phyloP scores from a whole-genome alignment of 1,284 basidiomycete species.

The Ganoderma lucidum region DNA sequence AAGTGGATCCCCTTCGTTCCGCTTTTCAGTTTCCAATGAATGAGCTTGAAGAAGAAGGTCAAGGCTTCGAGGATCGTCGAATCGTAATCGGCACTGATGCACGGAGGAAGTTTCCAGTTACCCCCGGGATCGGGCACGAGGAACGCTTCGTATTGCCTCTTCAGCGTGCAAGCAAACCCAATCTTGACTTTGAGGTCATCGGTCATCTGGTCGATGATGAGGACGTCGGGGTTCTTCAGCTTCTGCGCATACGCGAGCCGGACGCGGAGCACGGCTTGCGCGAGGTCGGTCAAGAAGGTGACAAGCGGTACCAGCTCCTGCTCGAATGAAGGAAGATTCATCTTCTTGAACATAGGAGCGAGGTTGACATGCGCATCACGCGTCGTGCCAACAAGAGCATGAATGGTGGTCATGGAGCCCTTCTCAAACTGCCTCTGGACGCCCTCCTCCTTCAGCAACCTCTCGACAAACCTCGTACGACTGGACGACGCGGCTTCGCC shows the following conservation, averaged over 20 bases:
- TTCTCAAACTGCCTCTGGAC: slow-evolving; percentile 95
- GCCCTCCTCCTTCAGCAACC: slow-evolving; percentile 95
- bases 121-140: slow-evolving; percentile 86
- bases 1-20: slow-evolving; percentile 94
- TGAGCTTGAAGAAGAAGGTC: slow-evolving; percentile 91
- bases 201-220: slow-evolving; percentile 96
- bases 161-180: slow-evolving; percentile 93
- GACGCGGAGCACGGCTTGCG: slow-evolving; percentile 90
- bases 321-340: slow-evolving; percentile 95
- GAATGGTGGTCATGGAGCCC: slow-evolving; percentile 89
- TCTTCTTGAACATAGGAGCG: slow-evolving; percentile 75
- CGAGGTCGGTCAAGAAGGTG: slow-evolving; percentile 94
- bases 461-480: slow-evolving; percentile 89
- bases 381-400: slow-evolving; percentile 87
- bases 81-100: slow-evolving; percentile 92
- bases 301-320: slow-evolving; percentile 93
- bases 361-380: slow-evolving; percentile 90
- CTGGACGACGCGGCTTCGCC: slow-evolving; percentile 46
- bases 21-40: slow-evolving; percentile 96
- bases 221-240: slow-evolving; percentile 86
- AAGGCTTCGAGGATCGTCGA: slow-evolving; percentile 89
- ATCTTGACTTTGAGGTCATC: slow-evolving; percentile 95
- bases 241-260: slow-evolving; percentile 93
- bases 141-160: slow-evolving; percentile 92
- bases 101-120: slow-evolving; percentile 90